A percentile compares a stretch with the other conserved stretches of the same genome.
Conservation (phyloP, 495 filamentous ascomycete species). For the Hypoxylon intermedium region DNA sequence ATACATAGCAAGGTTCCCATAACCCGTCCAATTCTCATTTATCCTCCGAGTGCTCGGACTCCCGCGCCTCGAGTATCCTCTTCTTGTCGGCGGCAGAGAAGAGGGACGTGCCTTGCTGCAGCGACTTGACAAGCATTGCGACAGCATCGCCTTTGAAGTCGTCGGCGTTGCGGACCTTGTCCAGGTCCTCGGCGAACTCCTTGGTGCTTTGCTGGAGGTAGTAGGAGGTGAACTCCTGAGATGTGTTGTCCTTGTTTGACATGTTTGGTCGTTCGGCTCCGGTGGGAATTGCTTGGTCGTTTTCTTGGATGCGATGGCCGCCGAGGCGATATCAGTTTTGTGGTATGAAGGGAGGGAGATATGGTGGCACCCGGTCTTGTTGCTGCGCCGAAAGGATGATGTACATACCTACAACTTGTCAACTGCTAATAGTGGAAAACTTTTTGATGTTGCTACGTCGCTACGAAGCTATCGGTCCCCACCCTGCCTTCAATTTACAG, state of each 20-base stretch:
- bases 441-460: no score
- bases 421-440: no score
- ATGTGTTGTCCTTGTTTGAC: slow-evolving; percentile 33
- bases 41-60: slow-evolving; percentile 6
- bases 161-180: slow-evolving; percentile 67
- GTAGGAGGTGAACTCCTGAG: slow-evolving; percentile 62
- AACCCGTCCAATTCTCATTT: not conserved
- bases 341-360: no score
- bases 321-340: no score
- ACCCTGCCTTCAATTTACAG: no score
- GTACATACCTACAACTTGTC: no score
- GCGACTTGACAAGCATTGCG: slow-evolving; percentile 66
- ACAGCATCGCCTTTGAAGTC: slow-evolving; percentile 71
- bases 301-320: not conserved
- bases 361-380: no score
- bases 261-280: slow-evolving; percentile 19
- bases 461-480: no score
- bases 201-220: slow-evolving; percentile 70
- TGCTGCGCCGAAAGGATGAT: no score
- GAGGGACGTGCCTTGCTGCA: slow-evolving; percentile 66
- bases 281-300: not conserved
- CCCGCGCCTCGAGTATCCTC: slow-evolving; percentile 41
- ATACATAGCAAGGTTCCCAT: not conserved
- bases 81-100: slow-evolving; percentile 56
- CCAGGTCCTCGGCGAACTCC: slow-evolving; percentile 76